Evolutionary conservation across 805 yeast species (phyloP).

Genomic region (Brettanomyces bruxellensis): DNA sequence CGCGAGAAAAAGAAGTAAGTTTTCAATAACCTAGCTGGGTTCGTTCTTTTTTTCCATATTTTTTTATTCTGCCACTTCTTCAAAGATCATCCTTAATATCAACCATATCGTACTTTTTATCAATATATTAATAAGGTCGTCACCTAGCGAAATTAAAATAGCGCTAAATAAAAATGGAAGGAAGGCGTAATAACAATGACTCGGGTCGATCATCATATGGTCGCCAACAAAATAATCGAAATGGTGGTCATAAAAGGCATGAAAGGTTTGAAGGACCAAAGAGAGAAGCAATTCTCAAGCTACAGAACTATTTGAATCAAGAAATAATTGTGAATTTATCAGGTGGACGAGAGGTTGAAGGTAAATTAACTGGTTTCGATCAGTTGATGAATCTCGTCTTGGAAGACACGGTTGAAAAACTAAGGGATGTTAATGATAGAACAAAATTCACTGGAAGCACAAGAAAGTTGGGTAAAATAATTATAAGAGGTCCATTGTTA

Average conservation of each 20-base stretch:
- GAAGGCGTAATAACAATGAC: not conserved
- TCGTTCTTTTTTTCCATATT: no score
- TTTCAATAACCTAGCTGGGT: no score
- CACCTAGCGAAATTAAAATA: no score
- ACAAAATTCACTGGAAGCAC: slow-evolving; percentile 39
- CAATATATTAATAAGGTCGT: no score
- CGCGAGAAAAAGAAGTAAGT: no score
- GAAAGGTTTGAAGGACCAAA: slow-evolving; percentile 61
- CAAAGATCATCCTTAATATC: no score
- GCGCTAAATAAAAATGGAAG: not conserved
- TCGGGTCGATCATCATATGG: not conserved
- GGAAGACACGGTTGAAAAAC: slow-evolving; percentile 58
- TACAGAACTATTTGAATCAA: slow-evolving; percentile 67
- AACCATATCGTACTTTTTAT: no score
- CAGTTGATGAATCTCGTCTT: slow-evolving; percentile 73
- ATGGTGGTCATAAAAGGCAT: slow-evolving; percentile 6
- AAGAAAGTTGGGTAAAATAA: slow-evolving; percentile 67
- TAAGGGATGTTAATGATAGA: slow-evolving; percentile 44
- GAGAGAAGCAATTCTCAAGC: slow-evolving; percentile 81
- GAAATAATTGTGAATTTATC: slow-evolving; percentile 67
- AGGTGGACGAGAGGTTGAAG: slow-evolving; percentile 75
- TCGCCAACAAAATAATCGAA: slow-evolving; percentile 3
- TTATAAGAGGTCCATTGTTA: slow-evolving; percentile 77
- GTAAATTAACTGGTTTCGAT: slow-evolving; percentile 75
- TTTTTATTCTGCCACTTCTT: no score